Conservation (phyloP, 352 stramenopile species). For the Pythium myriotylum region DNA sequence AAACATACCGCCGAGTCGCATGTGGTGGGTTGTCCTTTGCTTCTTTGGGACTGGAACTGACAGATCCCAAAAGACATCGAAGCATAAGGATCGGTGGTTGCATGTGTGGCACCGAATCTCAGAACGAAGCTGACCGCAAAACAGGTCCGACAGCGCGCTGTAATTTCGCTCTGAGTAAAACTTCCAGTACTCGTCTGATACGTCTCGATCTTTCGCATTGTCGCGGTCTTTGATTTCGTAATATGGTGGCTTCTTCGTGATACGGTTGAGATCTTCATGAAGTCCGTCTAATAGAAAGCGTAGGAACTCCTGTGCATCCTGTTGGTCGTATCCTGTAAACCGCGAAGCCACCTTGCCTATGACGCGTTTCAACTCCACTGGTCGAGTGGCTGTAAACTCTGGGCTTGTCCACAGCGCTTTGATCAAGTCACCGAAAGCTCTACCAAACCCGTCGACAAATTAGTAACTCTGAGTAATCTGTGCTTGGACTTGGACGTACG, state of each 20-base stretch:
- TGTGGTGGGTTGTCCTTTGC: constrained; percentile 34
- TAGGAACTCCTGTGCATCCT: constrained; percentile 92
- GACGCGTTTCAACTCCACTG: constrained; percentile 71
- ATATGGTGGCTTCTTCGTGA: constrained; percentile 71
- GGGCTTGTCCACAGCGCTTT: constrained; percentile 63
- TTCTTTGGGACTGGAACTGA: constrained; percentile 75
- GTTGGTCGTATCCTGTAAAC: constrained; percentile 87
- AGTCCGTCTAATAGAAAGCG: constrained; percentile 86
- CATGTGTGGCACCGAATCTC: constrained; percentile 79
- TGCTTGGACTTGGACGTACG: constrained; percentile 19
- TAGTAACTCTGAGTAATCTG: neutral
- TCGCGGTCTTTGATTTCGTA: constrained; percentile 73
- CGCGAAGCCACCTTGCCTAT: constrained; percentile 70
- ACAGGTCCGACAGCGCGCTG: constrained; percentile 75
- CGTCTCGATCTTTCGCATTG: constrained; percentile 53
- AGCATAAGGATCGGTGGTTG: constrained; percentile 71
- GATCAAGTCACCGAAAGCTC: constrained; percentile 75
- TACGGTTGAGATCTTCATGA: constrained; percentile 85
- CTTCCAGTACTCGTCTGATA: constrained; percentile 88
- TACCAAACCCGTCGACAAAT: no score
- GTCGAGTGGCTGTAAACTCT: constrained; percentile 57
- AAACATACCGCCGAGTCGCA: constrained; percentile 22
- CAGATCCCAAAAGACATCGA: constrained; percentile 88
- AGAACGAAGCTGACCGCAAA: constrained; percentile 80
- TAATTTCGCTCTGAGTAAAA: constrained; percentile 73